Conservation (phyloP, 1,284 basidiomycete genomes). For the Neolentinus lepideus region DNA sequence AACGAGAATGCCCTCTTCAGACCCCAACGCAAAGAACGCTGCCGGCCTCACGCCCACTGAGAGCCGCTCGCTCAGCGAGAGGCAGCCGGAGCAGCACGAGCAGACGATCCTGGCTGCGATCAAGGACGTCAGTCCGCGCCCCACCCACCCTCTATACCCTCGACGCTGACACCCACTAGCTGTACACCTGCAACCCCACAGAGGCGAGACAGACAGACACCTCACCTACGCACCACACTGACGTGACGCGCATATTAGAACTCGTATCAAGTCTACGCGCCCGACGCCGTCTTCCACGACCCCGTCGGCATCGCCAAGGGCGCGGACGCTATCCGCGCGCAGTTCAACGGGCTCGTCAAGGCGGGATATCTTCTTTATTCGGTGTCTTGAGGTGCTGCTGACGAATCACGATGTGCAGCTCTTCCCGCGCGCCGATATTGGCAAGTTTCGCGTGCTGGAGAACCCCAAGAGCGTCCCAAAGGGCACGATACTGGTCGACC, state of each 20-base stretch:
- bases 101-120: constrained; percentile 24
- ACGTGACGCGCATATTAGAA: constrained; percentile 17
- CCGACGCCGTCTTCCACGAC: constrained; percentile 39
- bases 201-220: constrained; percentile 18
- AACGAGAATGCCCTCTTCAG: not conserved
- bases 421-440: constrained; percentile 36
- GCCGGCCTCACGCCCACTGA: not conserved
- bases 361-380: constrained; percentile 15
- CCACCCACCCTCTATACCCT: not conserved
- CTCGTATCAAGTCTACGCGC: constrained; percentile 37
- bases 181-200: constrained; percentile 37
- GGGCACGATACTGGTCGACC: constrained; percentile 38
- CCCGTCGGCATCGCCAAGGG: constrained; percentile 43
- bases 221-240: not conserved
- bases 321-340: constrained; percentile 31
- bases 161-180: constrained; percentile 19
- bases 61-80: not conserved
- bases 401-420: constrained; percentile 20
- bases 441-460: constrained; percentile 34
- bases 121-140: constrained; percentile 16
- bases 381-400: not conserved
- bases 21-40: constrained; percentile 1
- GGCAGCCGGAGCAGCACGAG: constrained; percentile 8
- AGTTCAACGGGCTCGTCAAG: constrained; percentile 41
- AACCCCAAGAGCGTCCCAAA: constrained; percentile 31